Evolutionary conservation across 2,329 filamentous ascomycete genomes (phyloP).

Genomic region (Claviceps maximensis): DNA sequence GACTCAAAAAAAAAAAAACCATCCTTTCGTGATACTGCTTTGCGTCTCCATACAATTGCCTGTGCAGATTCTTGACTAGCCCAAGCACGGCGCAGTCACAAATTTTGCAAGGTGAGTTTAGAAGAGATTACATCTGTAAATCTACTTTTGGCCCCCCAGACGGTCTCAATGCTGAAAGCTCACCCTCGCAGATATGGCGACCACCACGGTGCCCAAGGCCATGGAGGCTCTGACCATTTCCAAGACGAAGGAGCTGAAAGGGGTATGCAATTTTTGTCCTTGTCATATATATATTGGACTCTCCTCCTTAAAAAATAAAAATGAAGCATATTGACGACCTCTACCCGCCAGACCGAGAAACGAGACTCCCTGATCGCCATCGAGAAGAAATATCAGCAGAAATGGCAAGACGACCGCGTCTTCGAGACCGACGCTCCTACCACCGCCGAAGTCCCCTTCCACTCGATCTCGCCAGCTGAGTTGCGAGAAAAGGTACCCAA

Average conservation of each 20-base stretch:
- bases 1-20: constrained; percentile 12
- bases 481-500: constrained; percentile 75
- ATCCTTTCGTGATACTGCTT: neutral
- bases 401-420: constrained; percentile 38
- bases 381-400: constrained; percentile 85
- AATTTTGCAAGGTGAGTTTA: constrained; percentile 6
- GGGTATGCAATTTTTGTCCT: constrained; percentile 26
- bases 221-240: constrained; percentile 39
- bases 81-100: constrained; percentile 5
- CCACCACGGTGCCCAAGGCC: constrained; percentile 29
- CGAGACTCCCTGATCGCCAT: constrained; percentile 66
- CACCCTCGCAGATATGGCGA: constrained; percentile 25
- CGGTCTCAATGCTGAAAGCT: neutral
- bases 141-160: neutral
- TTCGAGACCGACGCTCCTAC: constrained; percentile 83
- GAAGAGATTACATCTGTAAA: neutral
- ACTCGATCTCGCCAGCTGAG: constrained; percentile 59
- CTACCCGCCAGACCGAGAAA: constrained; percentile 59
- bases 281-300: too few relatives aligned
- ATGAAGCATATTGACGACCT: neutral
- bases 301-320: too few relatives aligned
- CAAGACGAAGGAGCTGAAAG: constrained; percentile 49
- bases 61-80: constrained; percentile 1
- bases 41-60: constrained; percentile 9
- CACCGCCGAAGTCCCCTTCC: constrained; percentile 60